Percentiles rank a stretch among this genome's conserved stretches.
Evolutionary conservation across 768 basidiomycete species (phyloP).

Genomic region (Trametes villosa): DNA sequence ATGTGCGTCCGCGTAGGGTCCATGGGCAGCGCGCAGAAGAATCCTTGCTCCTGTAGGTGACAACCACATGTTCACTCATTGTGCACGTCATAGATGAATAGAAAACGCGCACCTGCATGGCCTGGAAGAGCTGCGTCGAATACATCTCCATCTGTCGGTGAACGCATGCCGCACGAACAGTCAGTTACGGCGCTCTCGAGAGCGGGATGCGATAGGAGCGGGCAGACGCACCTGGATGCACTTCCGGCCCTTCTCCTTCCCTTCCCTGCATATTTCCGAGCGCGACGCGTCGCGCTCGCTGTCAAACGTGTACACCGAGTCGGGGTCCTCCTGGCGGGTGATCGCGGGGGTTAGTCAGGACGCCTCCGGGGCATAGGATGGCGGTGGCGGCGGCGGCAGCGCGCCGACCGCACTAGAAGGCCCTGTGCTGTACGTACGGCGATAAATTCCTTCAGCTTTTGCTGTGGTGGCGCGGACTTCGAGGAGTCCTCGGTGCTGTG

Average conservation of each 20-base stretch:
- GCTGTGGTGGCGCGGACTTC: slow-evolving; percentile 31
- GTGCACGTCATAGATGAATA: neutral
- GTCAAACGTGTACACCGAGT: slow-evolving; percentile 63
- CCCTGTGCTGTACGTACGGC: slow-evolving; percentile 28
- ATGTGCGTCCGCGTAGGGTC: slow-evolving; percentile 69
- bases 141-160: slow-evolving; percentile 59
- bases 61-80: neutral
- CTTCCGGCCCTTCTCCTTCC: slow-evolving; percentile 45
- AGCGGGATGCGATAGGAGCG: neutral
- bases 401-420: neutral
- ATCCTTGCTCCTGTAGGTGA: slow-evolving; percentile 55
- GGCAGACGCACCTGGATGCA: slow-evolving; percentile 56
- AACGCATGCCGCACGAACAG: neutral
- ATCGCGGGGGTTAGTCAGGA: neutral
- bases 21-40: slow-evolving; percentile 70
- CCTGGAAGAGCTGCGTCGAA: slow-evolving; percentile 62
- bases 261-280: slow-evolving; percentile 62
- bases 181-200: neutral
- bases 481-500: slow-evolving; percentile 15
- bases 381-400: neutral
- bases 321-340: slow-evolving; percentile 48
- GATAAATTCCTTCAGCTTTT: slow-evolving; percentile 44
- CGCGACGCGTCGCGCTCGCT: slow-evolving; percentile 58
- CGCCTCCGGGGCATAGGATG: neutral
- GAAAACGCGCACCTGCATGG: slow-evolving; percentile 65